Evolutionary conservation across 768 basidiomycete species (phyloP).

Genomic region (Thelephora ganbajun): DNA sequence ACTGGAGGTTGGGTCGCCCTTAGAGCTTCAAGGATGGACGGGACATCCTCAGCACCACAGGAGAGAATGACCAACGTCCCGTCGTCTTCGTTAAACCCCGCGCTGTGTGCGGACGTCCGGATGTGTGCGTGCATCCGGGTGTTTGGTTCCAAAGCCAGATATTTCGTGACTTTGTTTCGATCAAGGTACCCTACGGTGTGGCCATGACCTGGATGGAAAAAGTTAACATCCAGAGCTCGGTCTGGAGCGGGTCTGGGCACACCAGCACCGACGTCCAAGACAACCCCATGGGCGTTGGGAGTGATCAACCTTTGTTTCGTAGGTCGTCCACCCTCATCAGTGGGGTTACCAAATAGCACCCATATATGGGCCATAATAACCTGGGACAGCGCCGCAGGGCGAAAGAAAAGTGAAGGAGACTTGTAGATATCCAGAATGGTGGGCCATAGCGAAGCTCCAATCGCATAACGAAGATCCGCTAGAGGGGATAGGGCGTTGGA

Average conservation of each 20-base stretch:
- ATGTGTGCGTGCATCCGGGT: conserved; percentile 44
- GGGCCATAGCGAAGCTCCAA: conserved; percentile 26
- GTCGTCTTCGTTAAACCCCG: conserved; percentile 38
- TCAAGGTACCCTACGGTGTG: conserved; percentile 53
- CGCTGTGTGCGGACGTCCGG: conserved; percentile 29
- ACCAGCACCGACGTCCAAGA: conserved; percentile 63
- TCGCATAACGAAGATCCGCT: conserved; percentile 25
- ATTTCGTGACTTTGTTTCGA: conserved; percentile 35
- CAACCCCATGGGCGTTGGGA: conserved; percentile 39
- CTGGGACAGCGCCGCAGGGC: conserved; percentile 30
- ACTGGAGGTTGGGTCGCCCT: conserved; percentile 21
- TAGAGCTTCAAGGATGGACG: conserved; percentile 30
- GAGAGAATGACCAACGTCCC: conserved; percentile 44
- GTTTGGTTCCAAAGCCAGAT: conserved; percentile 67
- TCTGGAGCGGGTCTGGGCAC: neutral
- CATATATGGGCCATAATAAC: conserved; percentile 50
- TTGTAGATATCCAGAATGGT: conserved; percentile 28
- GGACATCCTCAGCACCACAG: conserved; percentile 48
- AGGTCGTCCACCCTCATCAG: conserved; percentile 27
- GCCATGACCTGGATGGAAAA: conserved; percentile 34
- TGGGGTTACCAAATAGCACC: conserved; percentile 30
- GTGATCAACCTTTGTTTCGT: conserved; percentile 37
- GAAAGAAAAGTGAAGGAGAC: conserved; percentile 30
- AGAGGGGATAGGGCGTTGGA: conserved; percentile 27
- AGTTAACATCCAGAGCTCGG: neutral